Percentiles rank a stretch among this genome's conserved stretches.
Conservation (phyloP, 345 rosid genomes). For the Aquilaria sinensis region DNA sequence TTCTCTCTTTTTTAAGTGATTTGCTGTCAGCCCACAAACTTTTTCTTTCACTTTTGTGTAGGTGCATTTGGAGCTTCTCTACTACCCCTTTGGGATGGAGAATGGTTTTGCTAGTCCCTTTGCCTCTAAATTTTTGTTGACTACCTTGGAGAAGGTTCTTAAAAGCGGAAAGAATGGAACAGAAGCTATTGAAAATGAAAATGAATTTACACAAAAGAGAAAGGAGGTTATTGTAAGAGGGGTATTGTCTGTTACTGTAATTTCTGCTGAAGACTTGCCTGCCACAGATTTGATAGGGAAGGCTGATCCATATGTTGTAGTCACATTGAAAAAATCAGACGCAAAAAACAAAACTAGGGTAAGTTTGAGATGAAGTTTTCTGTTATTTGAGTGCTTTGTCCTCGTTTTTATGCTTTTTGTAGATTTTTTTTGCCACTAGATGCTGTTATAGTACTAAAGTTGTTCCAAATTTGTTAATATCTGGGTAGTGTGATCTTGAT, state of each 20-base stretch:
- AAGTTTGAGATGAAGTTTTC: constrained; percentile 13
- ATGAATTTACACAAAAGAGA: constrained; percentile 36
- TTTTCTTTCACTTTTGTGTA: constrained; percentile 14
- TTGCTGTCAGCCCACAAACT: not conserved
- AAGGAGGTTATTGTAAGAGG: constrained; percentile 82
- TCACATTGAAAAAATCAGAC: constrained; percentile 76
- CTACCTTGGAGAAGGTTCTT: constrained; percentile 77
- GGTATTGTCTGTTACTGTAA: constrained; percentile 70
- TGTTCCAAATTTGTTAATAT: no score
- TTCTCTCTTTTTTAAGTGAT: not conserved
- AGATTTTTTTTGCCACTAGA: not conserved
- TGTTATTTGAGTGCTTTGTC: not conserved
- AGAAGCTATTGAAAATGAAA: constrained; percentile 39
- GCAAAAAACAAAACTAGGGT: constrained; percentile 68
- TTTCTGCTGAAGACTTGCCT: constrained; percentile 87
- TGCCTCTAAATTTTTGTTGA: constrained; percentile 42
- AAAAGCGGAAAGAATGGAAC: constrained; percentile 44
- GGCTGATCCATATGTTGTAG: constrained; percentile 79
- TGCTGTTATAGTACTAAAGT: not conserved
- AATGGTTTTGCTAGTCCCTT: constrained; percentile 53
- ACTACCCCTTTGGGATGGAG: constrained; percentile 60
- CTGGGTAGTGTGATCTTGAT: no score
- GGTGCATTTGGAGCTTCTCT: constrained; percentile 91
- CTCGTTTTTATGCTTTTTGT: not conserved
- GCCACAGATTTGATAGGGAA: constrained; percentile 74